These are phyloP conservation scores for Apiotrichum gamsii DNA, from an alignment of 1,284 basidiomycete genomes.

Conservation along the genomic window DNA sequence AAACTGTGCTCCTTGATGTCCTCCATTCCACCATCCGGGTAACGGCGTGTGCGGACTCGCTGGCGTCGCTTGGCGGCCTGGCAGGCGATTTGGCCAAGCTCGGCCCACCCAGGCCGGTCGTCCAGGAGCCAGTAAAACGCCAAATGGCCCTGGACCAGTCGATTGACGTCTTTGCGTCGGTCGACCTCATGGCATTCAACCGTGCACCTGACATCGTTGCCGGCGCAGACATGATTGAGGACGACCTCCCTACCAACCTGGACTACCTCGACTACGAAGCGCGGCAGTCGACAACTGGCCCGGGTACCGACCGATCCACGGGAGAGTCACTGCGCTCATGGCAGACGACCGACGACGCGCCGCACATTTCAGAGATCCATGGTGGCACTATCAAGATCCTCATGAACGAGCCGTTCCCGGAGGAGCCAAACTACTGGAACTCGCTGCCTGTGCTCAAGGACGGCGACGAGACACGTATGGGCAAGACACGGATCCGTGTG, in stretches of 20 bases:
- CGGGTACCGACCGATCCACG: conserved; percentile 61
- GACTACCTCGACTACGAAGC: conserved; percentile 75
- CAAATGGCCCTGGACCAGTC: conserved; percentile 26
- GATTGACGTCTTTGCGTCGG: conserved; percentile 55
- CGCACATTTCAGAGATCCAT: conserved; percentile 84
- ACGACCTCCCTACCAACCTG: conserved; percentile 81
- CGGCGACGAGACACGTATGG: conserved; percentile 32
- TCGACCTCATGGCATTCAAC: conserved; percentile 77
- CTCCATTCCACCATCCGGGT: conserved; percentile 26
- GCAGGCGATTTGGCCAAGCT: conserved; percentile 37
- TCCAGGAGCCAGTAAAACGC: conserved; percentile 4
- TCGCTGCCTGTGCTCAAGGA: conserved; percentile 49
- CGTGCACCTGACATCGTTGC: conserved; percentile 58
- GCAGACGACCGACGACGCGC: conserved; percentile 48
- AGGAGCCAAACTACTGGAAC: conserved; percentile 68
- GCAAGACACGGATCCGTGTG: conserved; percentile 50
- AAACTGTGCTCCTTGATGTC: conserved; percentile 29
- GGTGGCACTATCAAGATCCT: conserved; percentile 82
- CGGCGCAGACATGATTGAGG: conserved; percentile 78
- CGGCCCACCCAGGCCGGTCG: conserved; percentile 14
- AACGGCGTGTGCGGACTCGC: conserved; percentile 48
- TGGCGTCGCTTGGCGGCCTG: conserved; percentile 37
- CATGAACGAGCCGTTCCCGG: conserved; percentile 53
- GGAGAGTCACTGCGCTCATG: conserved; percentile 46
- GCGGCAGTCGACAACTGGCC: conserved; percentile 21